A percentile compares a stretch with the other conserved stretches of the same genome.
phyloP scores from a whole-genome alignment of 306 rosid genomes.

The Carpinus fangiana region DNA sequence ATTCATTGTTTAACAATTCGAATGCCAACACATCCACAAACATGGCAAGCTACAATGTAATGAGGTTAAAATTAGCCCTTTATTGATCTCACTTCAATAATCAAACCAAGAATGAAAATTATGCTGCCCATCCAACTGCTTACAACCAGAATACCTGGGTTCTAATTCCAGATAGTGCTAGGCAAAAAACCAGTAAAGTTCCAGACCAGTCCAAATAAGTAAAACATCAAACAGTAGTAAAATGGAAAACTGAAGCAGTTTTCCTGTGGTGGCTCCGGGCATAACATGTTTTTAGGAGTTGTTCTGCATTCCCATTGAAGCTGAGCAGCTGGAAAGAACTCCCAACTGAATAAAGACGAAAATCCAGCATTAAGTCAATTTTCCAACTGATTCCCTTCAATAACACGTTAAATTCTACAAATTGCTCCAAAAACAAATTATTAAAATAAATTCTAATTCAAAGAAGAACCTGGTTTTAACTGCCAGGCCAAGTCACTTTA shows the following conservation, averaged over 20 bases:
- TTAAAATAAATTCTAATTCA: neutral
- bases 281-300: neutral
- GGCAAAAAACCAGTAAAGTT: neutral
- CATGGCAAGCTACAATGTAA: neutral
- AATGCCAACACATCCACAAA: neutral
- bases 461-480: neutral
- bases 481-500: neutral
- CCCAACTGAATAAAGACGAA: neutral
- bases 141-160: neutral
- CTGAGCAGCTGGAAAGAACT: neutral
- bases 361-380: neutral
- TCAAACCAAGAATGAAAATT: neutral
- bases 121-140: neutral
- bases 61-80: neutral
- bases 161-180: neutral
- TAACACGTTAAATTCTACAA: neutral
- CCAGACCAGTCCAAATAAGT: neutral
- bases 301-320: neutral
- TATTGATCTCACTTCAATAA: neutral
- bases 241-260: neutral
- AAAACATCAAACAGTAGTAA: neutral
- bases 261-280: neutral
- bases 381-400: neutral
- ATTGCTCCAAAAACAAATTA: neutral
- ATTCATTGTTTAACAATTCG: neutral